Evolutionary conservation across 148 eudicot species (phyloP).

Genomic region (Silene uniflora): DNA sequence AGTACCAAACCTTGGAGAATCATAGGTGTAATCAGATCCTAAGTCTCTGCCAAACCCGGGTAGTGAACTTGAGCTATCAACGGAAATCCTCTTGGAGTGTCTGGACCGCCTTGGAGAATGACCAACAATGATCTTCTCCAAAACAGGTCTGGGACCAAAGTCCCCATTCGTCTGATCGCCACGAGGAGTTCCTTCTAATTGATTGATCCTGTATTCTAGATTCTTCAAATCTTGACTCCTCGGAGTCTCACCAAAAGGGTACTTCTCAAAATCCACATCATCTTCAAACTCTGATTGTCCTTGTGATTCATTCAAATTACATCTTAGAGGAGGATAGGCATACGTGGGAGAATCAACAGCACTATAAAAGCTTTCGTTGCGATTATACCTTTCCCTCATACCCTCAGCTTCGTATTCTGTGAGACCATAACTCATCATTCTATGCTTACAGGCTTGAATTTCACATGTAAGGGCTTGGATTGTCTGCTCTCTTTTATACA

Average conservation of each 20-base stretch:
- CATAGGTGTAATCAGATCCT: conserved; percentile 37
- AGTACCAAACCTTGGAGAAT: conserved; percentile 54
- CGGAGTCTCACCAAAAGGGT: conserved; percentile 69
- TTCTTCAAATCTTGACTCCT: conserved; percentile 55
- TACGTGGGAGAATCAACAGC: conserved; percentile 40
- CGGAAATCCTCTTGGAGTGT: conserved; percentile 45
- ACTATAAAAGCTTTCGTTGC: conserved; percentile 39
- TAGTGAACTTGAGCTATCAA: conserved; percentile 47
- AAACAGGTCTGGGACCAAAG: conserved; percentile 37
- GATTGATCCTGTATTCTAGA: conserved; percentile 72
- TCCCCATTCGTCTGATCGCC: conserved; percentile 48
- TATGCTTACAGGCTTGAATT: conserved; percentile 76
- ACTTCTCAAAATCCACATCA: conserved; percentile 63
- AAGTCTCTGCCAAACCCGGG: conserved; percentile 39
- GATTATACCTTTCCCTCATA: conserved; percentile 32
- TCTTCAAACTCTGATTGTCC: conserved; percentile 45
- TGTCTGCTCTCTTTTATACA: conserved; percentile 74
- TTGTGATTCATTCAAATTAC: conserved; percentile 48
- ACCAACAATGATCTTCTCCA: conserved; percentile 71
- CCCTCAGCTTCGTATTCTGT: conserved; percentile 78
- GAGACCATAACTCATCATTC: conserved; percentile 78
- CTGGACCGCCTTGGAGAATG: conserved; percentile 55
- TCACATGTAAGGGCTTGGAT: conserved; percentile 75
- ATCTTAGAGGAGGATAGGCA: conserved; percentile 74
- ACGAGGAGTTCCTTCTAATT: conserved; percentile 61